Evolutionary conservation across 2,329 filamentous ascomycete genomes (phyloP).

Genomic region (Fusarium hostae): DNA sequence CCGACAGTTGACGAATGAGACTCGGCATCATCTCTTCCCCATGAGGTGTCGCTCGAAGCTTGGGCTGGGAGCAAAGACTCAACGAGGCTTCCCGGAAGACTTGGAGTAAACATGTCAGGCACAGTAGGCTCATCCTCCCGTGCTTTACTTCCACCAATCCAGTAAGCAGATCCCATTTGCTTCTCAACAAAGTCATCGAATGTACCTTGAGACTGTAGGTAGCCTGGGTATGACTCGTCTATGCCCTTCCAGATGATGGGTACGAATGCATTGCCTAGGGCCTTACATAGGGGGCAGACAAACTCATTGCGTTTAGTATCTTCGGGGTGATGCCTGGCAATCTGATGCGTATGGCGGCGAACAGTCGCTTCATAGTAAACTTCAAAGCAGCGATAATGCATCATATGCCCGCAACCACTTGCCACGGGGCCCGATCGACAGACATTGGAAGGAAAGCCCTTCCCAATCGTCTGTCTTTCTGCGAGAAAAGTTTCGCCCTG

Average conservation of each 20-base stretch:
- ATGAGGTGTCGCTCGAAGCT: conserved; percentile 53
- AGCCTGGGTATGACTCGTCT: conserved; percentile 82
- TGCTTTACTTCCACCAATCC: conserved; percentile 54
- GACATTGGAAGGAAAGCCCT: conserved; percentile 80
- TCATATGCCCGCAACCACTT: conserved; percentile 95
- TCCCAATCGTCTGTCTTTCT: conserved; percentile 86
- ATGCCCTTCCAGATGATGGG: conserved; percentile 96
- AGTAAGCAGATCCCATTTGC: conserved; percentile 61
- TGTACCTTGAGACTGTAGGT: conserved; percentile 67
- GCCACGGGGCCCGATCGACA: conserved; percentile 81
- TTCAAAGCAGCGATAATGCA: conserved; percentile 97
- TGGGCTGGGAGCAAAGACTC: conserved; percentile 53
- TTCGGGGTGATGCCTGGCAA: conserved; percentile 94
- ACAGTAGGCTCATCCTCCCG: conserved; percentile 49
- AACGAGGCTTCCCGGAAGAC: conserved; percentile 52
- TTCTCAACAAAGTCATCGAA: conserved; percentile 77
- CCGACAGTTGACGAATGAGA: conserved; percentile 48
- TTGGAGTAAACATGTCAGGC: conserved; percentile 50
- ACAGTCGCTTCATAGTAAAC: conserved; percentile 87
- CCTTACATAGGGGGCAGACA: conserved; percentile 96
- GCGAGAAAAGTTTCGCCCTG: conserved; percentile 76
- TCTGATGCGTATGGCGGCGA: conserved; percentile 88
- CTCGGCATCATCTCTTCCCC: conserved; percentile 53
- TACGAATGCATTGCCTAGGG: conserved; percentile 91
- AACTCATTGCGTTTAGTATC: conserved; percentile 84